Evolutionary conservation across 495 filamentous ascomycete genomes (phyloP).

Genomic region (Pseudevernia furfuracea): DNA sequence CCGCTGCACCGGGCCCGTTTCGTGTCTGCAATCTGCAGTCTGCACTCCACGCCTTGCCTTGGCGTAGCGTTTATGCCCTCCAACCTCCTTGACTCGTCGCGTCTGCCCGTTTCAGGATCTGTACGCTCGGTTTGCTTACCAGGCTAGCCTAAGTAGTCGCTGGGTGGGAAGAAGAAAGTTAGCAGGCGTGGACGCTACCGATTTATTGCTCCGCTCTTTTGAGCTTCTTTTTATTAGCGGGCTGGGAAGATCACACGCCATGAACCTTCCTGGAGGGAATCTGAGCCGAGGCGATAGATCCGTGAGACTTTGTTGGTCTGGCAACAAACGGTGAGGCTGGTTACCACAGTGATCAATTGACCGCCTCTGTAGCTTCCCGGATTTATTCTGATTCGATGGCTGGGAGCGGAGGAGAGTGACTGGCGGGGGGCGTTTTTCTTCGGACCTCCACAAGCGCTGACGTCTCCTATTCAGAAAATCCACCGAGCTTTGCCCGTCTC

Average conservation of each 20-base stretch:
- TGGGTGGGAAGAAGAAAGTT: neutral
- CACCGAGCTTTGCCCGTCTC: neutral
- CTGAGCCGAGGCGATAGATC: slow-evolving; percentile 5
- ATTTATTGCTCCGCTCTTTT: slow-evolving; percentile 12
- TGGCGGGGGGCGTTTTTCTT: neutral
- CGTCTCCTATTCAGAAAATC: neutral
- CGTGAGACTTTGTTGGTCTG: neutral
- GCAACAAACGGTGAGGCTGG: neutral
- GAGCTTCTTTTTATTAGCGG: slow-evolving; percentile 9
- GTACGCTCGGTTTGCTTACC: slow-evolving; percentile 9
- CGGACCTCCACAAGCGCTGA: neutral
- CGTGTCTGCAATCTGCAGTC: neutral
- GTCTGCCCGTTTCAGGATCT: slow-evolving; percentile 20
- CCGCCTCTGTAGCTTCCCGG: too few species aligned
- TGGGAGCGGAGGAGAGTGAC: neutral
- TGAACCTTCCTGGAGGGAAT: neutral
- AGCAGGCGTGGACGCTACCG: slow-evolving; percentile 2
- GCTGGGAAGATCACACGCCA: slow-evolving; percentile 15
- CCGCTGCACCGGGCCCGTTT: neutral
- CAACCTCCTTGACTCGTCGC: neutral
- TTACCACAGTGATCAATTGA: neutral
- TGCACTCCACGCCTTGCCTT: slow-evolving; percentile 3
- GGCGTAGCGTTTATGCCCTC: neutral
- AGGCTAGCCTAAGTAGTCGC: neutral
- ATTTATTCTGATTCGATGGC: neutral